Conservation (phyloP, 139 green algal genomes). For the Chlamydomonas sphaeroides region DNA sequence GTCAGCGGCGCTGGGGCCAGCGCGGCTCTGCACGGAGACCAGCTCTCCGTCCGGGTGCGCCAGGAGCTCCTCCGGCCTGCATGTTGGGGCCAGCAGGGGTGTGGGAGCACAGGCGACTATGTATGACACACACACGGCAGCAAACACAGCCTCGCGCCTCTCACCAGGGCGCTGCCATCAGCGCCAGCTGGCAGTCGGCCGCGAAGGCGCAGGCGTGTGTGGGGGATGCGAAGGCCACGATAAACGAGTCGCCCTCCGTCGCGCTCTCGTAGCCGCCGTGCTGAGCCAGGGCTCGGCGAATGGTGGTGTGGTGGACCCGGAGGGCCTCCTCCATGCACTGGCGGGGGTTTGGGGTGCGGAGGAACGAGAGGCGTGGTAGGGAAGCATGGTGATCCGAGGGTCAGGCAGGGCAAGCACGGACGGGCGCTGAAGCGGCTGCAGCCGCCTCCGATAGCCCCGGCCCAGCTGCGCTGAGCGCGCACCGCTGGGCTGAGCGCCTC, state of each 20-base stretch:
- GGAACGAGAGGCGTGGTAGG: too few species aligned
- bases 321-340: conserved; percentile 44
- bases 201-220: conserved; percentile 33
- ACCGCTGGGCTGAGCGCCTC: conserved; percentile 32
- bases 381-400: too few species aligned
- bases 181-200: background rate
- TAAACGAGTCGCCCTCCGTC: conserved; percentile 60
- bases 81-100: background rate
- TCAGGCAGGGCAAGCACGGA: too few species aligned
- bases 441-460: too few species aligned
- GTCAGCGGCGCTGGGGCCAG: too few species aligned
- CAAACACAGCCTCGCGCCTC: too few species aligned
- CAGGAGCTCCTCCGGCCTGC: conserved; percentile 24
- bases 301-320: conserved; percentile 45
- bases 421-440: too few species aligned
- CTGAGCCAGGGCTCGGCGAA: conserved; percentile 32
- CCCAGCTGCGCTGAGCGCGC: too few species aligned
- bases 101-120: background rate
- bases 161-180: too few species aligned
- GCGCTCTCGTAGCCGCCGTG: conserved; percentile 55
- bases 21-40: background rate
- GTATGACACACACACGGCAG: background rate
- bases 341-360: too few species aligned
- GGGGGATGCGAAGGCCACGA: conserved; percentile 49
- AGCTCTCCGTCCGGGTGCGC: background rate